phyloP scores from a whole-genome alignment of 2,329 filamentous ascomycete species.

The Macroventuria anomochaeta region DNA sequence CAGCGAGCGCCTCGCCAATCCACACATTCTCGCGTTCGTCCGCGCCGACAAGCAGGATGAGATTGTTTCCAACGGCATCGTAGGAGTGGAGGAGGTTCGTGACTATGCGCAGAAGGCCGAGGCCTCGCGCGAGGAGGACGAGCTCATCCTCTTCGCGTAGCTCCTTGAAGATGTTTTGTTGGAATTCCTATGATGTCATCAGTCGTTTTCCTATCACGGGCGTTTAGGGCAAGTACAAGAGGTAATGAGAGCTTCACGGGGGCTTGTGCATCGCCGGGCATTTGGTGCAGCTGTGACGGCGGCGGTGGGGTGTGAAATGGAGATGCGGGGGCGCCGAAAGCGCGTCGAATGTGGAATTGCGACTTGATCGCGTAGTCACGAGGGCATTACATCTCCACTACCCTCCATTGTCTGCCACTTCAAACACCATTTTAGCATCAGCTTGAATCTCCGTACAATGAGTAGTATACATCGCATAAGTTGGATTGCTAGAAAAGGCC shows the following conservation, averaged over 20 bases:
- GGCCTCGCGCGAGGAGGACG: slow-evolving; percentile 86
- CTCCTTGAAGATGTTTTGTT: slow-evolving; percentile 85
- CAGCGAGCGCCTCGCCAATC: slow-evolving; percentile 94
- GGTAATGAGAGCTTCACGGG: slow-evolving; percentile 84
- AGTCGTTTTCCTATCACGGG: neutral
- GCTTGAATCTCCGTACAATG: no score
- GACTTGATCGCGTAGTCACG: slow-evolving; percentile 38
- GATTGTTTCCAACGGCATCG: slow-evolving; percentile 92
- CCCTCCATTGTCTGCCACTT: no score
- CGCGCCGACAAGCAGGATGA: slow-evolving; percentile 87
- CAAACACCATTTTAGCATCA: neutral
- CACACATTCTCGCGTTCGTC: slow-evolving; percentile 94
- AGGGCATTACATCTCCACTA: neutral
- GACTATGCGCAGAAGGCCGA: slow-evolving; percentile 88
- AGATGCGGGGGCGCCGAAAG: slow-evolving; percentile 21
- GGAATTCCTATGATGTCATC: slow-evolving; percentile 69
- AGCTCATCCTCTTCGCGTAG: slow-evolving; percentile 86
- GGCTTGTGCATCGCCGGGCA: slow-evolving; percentile 51
- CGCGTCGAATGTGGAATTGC: slow-evolving; percentile 26
- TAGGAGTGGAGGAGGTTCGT: slow-evolving; percentile 98
- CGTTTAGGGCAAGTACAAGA: slow-evolving; percentile 57
- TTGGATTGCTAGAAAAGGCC: no score
- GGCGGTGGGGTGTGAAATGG: slow-evolving; percentile 26
- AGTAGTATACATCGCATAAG: no score
- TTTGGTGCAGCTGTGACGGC: slow-evolving; percentile 31